These are phyloP conservation scores for Diplogelasinospora grovesii DNA, from an alignment of 495 filamentous ascomycete species.

Conservation along the genomic window DNA sequence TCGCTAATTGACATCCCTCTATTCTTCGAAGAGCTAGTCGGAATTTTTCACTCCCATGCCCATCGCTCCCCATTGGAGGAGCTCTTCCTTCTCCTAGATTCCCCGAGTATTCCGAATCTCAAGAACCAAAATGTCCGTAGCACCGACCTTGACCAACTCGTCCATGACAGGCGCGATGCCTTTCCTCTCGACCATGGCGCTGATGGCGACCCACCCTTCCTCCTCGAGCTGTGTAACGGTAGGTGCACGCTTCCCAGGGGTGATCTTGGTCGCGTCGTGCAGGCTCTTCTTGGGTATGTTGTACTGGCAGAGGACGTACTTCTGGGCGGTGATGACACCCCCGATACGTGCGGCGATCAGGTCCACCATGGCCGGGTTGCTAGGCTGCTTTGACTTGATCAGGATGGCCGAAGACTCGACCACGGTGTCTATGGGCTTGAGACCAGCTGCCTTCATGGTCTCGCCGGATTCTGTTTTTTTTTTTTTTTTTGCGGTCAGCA, in stretches of 20 bases:
- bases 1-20: too few relatives aligned
- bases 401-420: slow-evolving; percentile 78
- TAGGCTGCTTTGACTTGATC: slow-evolving; percentile 85
- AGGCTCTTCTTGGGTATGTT: slow-evolving; percentile 72
- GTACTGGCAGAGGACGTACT: slow-evolving; percentile 93
- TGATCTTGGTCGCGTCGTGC: slow-evolving; percentile 63
- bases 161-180: slow-evolving; percentile 87
- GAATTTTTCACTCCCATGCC: too few relatives aligned
- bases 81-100: slow-evolving; percentile 15
- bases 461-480: slow-evolving; percentile 96
- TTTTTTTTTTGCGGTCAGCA: too few relatives aligned
- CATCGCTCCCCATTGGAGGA: too few relatives aligned
- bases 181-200: slow-evolving; percentile 90
- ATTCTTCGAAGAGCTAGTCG: too few relatives aligned
- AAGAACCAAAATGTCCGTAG: slow-evolving; percentile 80
- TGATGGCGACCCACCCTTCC: slow-evolving; percentile 88
- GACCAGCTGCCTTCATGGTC: slow-evolving; percentile 95
- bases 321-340: slow-evolving; percentile 94
- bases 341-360: slow-evolving; percentile 76
- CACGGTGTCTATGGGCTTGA: slow-evolving; percentile 93
- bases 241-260: slow-evolving; percentile 90
- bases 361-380: slow-evolving; percentile 68
- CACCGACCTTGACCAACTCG: slow-evolving; percentile 69
- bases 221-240: slow-evolving; percentile 83
- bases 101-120: slow-evolving; percentile 78